These are phyloP conservation scores for Blepharisma undulans DNA, from an alignment of 169 alveolate genomes.

Conservation along the genomic window DNA sequence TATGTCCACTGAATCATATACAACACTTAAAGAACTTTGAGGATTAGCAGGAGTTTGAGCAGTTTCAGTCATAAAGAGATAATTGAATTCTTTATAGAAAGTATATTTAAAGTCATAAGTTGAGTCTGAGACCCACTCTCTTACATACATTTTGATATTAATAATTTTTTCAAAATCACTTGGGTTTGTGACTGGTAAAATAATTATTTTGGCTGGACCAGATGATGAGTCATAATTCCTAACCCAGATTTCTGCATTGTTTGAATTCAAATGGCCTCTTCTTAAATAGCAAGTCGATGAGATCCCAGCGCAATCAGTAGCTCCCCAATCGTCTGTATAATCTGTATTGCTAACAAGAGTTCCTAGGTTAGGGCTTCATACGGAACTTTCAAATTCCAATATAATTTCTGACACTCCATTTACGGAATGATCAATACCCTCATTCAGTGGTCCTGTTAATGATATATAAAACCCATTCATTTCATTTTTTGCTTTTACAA, in stretches of 20 bases:
- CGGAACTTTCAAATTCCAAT: background rate
- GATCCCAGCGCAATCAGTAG: background rate
- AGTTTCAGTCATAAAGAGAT: background rate
- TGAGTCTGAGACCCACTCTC: background rate
- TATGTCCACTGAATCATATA: background rate
- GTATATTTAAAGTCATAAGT: background rate
- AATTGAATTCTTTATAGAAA: background rate
- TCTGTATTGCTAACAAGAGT: background rate
- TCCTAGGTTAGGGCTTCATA: background rate
- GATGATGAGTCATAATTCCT: background rate
- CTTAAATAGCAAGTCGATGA: background rate
- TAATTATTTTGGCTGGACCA: background rate
- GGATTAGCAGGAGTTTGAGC: background rate
- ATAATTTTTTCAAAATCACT: background rate
- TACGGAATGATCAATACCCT: background rate
- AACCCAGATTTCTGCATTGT: background rate
- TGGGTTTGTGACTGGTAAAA: background rate
- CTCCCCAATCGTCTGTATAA: background rate
- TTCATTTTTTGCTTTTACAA: background rate
- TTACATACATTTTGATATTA: background rate
- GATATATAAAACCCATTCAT: background rate
- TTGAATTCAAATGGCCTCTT: background rate
- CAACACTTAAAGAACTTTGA: background rate
- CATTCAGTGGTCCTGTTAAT: background rate
- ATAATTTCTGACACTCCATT: background rate